Base-by-base conservation (phyloP, 108 stramenopile genomes). In the Cyclotella sp. region DNA sequence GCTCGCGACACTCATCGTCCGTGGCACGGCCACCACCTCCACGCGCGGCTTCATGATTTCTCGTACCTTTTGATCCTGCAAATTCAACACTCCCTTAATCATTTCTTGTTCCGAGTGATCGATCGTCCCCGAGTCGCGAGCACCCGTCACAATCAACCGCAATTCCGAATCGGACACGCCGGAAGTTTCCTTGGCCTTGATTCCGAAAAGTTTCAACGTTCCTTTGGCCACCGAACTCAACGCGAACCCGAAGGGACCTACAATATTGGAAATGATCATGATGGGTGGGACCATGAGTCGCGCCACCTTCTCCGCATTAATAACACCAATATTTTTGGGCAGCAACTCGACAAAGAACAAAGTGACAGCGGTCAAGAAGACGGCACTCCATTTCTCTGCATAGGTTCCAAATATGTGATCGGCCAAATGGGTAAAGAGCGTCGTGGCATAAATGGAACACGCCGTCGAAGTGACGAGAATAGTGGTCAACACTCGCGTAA, bases 31-130 rank as follows among this genome's bases (percentile, higher is more conserved):
- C 41, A 94, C 85, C 15, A 98, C 92, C 71, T 98, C 97, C 26
- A 98, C 97, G 14, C 98, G 93, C 1, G 98, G 98, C 42, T 91
- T 88, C 97, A 98, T 97, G 49, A 98, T 93, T 84, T 97, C 96
- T 54, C 90, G 84, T 14, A 97, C 89, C 53, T 90, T 87, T 62
- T 91, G 91, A 68, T 90, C 90, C 77, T 97, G 97, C 69, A 98
- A 82, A 67, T 97, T 96, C 43, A 98, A 71, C 14, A 98, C 98
- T 22, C 95, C 96, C 78, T 97, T 91, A 71, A 98, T 98, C 98
- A 98, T 98, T 69, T 91, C 94, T 59, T 96, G 96, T 76, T 98
- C 97, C 39, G 91, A 92, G 61, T 88, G 87, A 85, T 98, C 98
- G 76, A 98, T 98, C 14, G 96, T 96, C n/a, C 97, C 98, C 55